Conservation (phyloP, 345 rosid genomes). For the Citrus reticulata region DNA sequence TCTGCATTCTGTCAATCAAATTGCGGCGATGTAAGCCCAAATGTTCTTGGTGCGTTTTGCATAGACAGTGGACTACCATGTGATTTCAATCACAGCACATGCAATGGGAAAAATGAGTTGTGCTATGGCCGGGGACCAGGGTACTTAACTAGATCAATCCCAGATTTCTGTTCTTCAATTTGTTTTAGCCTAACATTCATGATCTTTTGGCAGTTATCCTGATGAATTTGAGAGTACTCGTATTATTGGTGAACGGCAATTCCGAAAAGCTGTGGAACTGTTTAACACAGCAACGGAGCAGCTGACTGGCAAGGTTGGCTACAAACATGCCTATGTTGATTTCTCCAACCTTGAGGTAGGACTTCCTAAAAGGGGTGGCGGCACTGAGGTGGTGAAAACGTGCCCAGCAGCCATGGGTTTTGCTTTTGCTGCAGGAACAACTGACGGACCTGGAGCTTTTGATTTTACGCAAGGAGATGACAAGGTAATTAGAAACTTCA, state of each 20-base stretch:
- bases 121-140: slow-evolving; percentile 82
- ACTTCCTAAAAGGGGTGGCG: slow-evolving; percentile 47
- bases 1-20: slow-evolving; percentile 77
- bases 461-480: slow-evolving; percentile 83
- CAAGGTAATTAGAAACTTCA: slow-evolving; percentile 25
- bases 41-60: slow-evolving; percentile 57
- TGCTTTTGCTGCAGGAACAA: slow-evolving; percentile 81
- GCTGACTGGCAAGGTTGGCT: slow-evolving; percentile 55
- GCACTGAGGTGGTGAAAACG: slow-evolving; percentile 44
- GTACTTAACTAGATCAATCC: slow-evolving; percentile 25
- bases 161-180: slow-evolving; percentile 4
- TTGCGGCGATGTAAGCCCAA: slow-evolving; percentile 84
- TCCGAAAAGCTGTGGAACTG: slow-evolving; percentile 58
- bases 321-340: slow-evolving; percentile 44
- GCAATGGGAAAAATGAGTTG: slow-evolving; percentile 70
- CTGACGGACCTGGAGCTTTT: slow-evolving; percentile 89
- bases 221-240: slow-evolving; percentile 84
- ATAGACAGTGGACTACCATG: slow-evolving; percentile 64
- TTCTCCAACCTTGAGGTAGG: slow-evolving; percentile 55
- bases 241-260: slow-evolving; percentile 71
- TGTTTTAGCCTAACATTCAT: not conserved
- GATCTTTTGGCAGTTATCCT: slow-evolving; percentile 44
- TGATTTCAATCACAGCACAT: slow-evolving; percentile 75
- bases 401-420: slow-evolving; percentile 87
- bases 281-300: slow-evolving; percentile 59